Base-by-base conservation (phyloP, 2,329 filamentous ascomycete genomes). In the Emericellopsis cladophorae region DNA sequence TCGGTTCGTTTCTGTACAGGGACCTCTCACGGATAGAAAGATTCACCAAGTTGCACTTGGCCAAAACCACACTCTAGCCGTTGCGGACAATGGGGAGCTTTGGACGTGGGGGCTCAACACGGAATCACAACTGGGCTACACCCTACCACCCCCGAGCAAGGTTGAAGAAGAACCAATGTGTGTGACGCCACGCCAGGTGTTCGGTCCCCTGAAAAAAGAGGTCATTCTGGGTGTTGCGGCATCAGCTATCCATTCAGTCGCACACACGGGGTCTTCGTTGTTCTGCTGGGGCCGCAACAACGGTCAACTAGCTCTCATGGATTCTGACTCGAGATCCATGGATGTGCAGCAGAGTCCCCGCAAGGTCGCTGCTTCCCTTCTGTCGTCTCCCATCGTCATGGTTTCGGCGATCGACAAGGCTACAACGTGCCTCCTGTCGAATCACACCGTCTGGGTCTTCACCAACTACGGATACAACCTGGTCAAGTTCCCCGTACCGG, bases 251-350 rank as follows among this genome's bases (percentile, higher is more conserved):
- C 92, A 98, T 60, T 96, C 92, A 0, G 89, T 93, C 4, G 86
- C 87, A 0, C 84, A 92, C 53, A 95, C 87, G 1, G 71, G 74
- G 1, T 76, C 78, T 1, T 85, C 86, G 1, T 64, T 98, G 1
- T 98, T 85, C 55, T 94, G 87, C 2, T 98, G 94, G 71, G 92
- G 92, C 18, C 93, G 92, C 52, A 98, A 96, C 51, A 79, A 88
- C 50, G 92, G 92, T 2, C 92, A 98, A 57, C 73, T 98, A 37
- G 92, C 88, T 5, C 72, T 98, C 40, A 88, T 95, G 64, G 92
- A 95, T 57, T 90, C 92, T 1, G 90, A 96, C 60, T 93, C 92
- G 22, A 79, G 89, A 36, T 95, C 88, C 1, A 72, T 96, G 5
- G 85, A 92, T 49, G 66, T 82, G n/a, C 92, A 96, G 54, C 64